Conservation (phyloP, 306 rosid species). For the Dryas alaskensis region DNA sequence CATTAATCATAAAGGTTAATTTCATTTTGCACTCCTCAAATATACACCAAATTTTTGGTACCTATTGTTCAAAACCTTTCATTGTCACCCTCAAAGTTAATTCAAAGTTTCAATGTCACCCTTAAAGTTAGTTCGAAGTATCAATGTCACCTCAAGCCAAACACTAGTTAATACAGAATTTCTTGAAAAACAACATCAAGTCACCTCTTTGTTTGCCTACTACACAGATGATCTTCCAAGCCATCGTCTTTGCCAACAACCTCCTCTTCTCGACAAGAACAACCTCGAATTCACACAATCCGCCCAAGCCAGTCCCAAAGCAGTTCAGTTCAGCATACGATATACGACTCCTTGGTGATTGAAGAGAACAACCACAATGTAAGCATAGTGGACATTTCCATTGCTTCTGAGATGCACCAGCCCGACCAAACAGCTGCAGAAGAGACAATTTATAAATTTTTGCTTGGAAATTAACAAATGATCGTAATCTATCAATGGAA, state of each 20-base stretch:
- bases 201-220: conserved; percentile 38
- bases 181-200: conserved; percentile 45
- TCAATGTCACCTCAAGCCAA: too few species aligned
- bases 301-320: conserved; percentile 83
- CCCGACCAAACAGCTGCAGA: conserved; percentile 51
- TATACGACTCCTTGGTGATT: background rate
- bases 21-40: too few species aligned
- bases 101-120: too few species aligned
- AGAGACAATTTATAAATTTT: conserved; percentile 16
- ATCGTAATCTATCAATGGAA: conserved; percentile 8
- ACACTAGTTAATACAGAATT: too few species aligned
- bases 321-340: conserved; percentile 28
- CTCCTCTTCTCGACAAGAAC: conserved; percentile 56
- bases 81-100: too few species aligned
- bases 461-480: conserved; percentile 10
- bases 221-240: conserved; percentile 1
- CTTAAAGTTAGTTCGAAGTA: too few species aligned
- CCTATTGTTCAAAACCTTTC: too few species aligned
- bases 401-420: conserved; percentile 50
- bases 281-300: conserved; percentile 83
- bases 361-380: conserved; percentile 49
- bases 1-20: too few species aligned
- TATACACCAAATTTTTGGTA: too few species aligned
- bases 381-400: conserved; percentile 54
- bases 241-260: conserved; percentile 25